A percentile compares a stretch with the other conserved stretches of the same genome.
phyloP scores from a whole-genome alignment of 2,329 filamentous ascomycete genomes.

The Aureobasidium subglaciale region DNA sequence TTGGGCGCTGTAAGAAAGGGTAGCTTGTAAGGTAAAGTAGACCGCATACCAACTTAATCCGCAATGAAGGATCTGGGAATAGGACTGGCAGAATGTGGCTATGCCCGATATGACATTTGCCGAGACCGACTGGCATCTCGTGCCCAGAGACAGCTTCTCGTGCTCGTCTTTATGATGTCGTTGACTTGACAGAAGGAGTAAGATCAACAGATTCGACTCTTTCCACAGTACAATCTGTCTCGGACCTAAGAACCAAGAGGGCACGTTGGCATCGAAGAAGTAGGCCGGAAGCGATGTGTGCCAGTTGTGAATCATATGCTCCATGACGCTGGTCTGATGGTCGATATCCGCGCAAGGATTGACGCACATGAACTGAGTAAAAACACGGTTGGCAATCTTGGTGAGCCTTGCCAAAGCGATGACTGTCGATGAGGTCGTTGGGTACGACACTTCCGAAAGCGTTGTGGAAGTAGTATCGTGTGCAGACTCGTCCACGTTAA shows the following conservation, averaged over 20 bases:
- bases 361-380: conserved; percentile 18
- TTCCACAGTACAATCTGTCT: conserved; percentile 21
- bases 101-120: conserved; percentile 16
- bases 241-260: conserved; percentile 20
- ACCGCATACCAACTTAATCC: conserved; percentile 20
- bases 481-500: conserved; percentile 38
- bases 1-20: conserved; percentile 8
- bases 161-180: conserved; percentile 17
- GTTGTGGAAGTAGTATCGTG: conserved; percentile 14
- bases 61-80: conserved; percentile 11
- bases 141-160: conserved; percentile 17
- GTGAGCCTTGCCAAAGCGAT: conserved; percentile 20
- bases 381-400: conserved; percentile 20
- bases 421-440: conserved; percentile 18
- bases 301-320: conserved; percentile 20
- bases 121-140: conserved; percentile 17
- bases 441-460: conserved; percentile 15
- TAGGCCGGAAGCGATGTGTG: conserved; percentile 19
- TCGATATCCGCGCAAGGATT: conserved; percentile 16
- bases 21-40: conserved; percentile 20
- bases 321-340: conserved; percentile 18
- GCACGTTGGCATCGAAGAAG: conserved; percentile 17
- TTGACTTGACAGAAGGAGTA: conserved; percentile 19
- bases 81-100: conserved; percentile 17
- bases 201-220: conserved; percentile 20